Evolutionary conservation across 2,329 filamentous ascomycete genomes (phyloP).

Genomic region (Arthrobotrys conoides): DNA sequence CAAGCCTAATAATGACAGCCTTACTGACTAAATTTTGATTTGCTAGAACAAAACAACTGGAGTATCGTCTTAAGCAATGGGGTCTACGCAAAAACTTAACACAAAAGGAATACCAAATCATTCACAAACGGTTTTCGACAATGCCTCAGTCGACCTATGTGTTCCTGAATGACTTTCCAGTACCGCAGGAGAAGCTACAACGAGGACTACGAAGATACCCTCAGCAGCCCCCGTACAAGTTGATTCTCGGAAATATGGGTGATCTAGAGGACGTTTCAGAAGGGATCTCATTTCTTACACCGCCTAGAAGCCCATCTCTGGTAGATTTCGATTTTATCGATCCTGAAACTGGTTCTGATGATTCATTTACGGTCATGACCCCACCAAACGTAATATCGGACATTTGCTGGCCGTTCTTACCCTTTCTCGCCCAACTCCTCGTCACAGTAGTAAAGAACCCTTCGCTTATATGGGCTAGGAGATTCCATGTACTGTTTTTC

Average conservation of each 20-base stretch:
- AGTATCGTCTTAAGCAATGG: slow-evolving; percentile 4
- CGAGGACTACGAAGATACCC: not conserved
- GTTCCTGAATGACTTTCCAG: slow-evolving; percentile 1
- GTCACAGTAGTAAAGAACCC: not conserved
- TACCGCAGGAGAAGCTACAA: slow-evolving; percentile 2
- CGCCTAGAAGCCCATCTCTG: not conserved
- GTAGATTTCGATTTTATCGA: not conserved
- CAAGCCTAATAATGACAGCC: not conserved
- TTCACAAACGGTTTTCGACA: not conserved
- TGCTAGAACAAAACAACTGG: slow-evolving; percentile 10
- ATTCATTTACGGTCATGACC: not conserved
- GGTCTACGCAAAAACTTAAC: not conserved
- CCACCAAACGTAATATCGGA: not conserved
- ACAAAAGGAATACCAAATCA: not conserved
- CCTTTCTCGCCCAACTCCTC: not conserved
- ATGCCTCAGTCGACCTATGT: not conserved
- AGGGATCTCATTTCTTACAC: slow-evolving; percentile 1
- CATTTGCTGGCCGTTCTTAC: slow-evolving; percentile 10
- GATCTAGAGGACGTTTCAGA: not conserved
- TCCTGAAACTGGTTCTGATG: not conserved
- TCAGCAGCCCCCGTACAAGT: not conserved
- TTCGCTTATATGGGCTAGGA: not conserved
- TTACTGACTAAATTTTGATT: not conserved
- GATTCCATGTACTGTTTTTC: not conserved
- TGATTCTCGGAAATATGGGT: not conserved